Evolutionary conservation across 768 basidiomycete species (phyloP).

Genomic region (Suillus americanus): DNA sequence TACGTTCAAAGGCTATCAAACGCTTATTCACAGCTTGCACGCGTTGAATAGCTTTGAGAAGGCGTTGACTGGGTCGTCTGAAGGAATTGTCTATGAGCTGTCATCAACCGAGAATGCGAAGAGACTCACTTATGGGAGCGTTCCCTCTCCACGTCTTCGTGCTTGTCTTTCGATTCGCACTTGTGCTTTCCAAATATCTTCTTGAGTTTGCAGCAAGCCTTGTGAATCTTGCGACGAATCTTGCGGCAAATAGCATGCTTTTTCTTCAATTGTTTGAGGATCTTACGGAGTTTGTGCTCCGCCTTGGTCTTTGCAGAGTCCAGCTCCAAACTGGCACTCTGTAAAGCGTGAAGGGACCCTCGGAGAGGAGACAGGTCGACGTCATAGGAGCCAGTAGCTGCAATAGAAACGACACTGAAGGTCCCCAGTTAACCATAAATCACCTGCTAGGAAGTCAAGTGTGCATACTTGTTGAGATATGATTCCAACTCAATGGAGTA

Average conservation of each 20-base stretch:
- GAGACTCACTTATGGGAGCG: background rate
- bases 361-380: constrained; percentile 45
- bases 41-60: constrained; percentile 59
- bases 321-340: constrained; percentile 49
- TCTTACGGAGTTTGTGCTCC: constrained; percentile 45
- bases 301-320: constrained; percentile 60
- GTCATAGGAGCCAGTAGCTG: constrained; percentile 20
- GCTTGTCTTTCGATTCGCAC: constrained; percentile 11
- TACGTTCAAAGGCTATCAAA: constrained; percentile 66
- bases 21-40: constrained; percentile 61
- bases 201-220: constrained; percentile 35
- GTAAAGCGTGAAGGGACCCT: constrained; percentile 43
- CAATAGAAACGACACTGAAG: constrained; percentile 31
- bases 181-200: constrained; percentile 33
- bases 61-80: constrained; percentile 38
- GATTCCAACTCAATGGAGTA: constrained; percentile 53
- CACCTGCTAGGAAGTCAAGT: background rate
- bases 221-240: constrained; percentile 27
- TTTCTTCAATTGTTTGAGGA: constrained; percentile 41
- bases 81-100: background rate
- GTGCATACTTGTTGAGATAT: constrained; percentile 52
- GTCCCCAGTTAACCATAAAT: background rate
- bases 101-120: background rate
- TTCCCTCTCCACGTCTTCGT: constrained; percentile 6
- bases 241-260: constrained; percentile 15